Percentiles rank a stretch among this genome's conserved stretches.
phyloP scores from a whole-genome alignment of 768 basidiomycete genomes.

The Tulasnella sp. region DNA sequence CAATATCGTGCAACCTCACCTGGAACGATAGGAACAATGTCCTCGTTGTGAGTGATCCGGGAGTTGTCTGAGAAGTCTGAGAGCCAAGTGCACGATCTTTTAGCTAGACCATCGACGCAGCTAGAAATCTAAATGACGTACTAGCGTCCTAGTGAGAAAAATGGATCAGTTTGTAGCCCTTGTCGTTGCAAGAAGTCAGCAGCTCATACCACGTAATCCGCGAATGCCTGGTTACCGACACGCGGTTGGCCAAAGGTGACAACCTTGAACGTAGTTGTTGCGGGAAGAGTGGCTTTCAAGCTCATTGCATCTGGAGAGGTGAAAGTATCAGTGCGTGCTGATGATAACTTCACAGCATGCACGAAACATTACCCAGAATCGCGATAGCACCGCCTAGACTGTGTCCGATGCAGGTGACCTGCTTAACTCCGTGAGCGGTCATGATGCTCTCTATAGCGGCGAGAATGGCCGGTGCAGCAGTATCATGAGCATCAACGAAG shows the following conservation, averaged over 20 bases:
- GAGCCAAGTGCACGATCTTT: not conserved
- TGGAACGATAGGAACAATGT: slow-evolving; percentile 34
- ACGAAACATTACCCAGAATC: slow-evolving; percentile 23
- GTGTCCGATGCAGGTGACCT: slow-evolving; percentile 31
- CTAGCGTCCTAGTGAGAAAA: too few relatives aligned
- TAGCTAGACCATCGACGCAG: not conserved
- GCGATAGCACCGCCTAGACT: slow-evolving; percentile 39
- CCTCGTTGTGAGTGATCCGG: slow-evolving; percentile 33
- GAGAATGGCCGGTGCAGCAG: slow-evolving; percentile 21
- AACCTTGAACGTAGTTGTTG: slow-evolving; percentile 27
- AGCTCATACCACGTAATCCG: slow-evolving; percentile 33
- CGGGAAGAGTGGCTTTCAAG: slow-evolving; percentile 30
- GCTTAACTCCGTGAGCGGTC: not conserved
- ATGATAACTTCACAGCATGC: not conserved
- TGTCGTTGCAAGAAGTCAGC: too few relatives aligned
- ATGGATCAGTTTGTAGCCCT: too few relatives aligned
- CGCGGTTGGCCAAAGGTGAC: slow-evolving; percentile 37
- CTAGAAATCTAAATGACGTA: slow-evolving; percentile 28
- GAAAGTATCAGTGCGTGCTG: not conserved
- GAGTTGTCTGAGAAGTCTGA: slow-evolving; percentile 21
- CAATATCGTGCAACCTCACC: too few relatives aligned
- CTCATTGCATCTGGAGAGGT: slow-evolving; percentile 29
- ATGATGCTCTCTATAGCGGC: slow-evolving; percentile 29
- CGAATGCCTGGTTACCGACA: slow-evolving; percentile 35
- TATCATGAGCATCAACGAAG: not conserved